These are phyloP conservation scores for Annulohypoxylon maeteangense DNA, from an alignment of 495 filamentous ascomycete genomes.

Conservation along the genomic window DNA sequence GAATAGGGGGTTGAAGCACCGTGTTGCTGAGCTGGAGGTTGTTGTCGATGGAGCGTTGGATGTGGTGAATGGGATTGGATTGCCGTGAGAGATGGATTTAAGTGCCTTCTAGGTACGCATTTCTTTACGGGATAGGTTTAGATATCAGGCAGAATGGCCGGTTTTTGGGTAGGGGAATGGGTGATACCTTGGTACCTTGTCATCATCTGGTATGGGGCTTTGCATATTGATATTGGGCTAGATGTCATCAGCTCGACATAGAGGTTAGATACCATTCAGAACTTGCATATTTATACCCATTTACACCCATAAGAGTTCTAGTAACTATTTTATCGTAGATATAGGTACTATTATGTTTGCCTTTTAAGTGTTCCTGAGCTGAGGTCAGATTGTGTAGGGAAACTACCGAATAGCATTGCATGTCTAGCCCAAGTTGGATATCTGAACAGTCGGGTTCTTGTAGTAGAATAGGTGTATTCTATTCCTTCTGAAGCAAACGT, in stretches of 20 bases:
- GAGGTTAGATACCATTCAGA: constrained; percentile 11
- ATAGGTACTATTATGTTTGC: too few species aligned
- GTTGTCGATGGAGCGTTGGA: constrained; percentile 78
- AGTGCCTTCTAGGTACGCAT: background rate
- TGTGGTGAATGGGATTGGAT: constrained; percentile 64
- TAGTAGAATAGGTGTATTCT: constrained; percentile 3
- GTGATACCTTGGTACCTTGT: background rate
- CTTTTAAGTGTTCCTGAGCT: background rate
- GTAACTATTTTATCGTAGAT: background rate
- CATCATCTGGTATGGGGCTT: constrained; percentile 16
- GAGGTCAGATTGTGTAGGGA: background rate
- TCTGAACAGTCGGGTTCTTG: background rate
- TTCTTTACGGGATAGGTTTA: background rate
- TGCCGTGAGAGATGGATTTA: constrained; percentile 28
- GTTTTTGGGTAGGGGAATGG: background rate
- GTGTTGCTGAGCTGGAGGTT: constrained; percentile 72
- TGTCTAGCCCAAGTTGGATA: background rate
- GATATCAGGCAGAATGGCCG: background rate
- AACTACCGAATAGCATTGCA: background rate
- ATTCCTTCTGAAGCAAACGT: background rate
- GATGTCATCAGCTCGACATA: background rate
- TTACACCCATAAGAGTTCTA: background rate
- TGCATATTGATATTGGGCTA: constrained; percentile 15
- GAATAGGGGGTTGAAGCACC: constrained; percentile 74
- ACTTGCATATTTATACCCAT: background rate